Evolutionary conservation across 2,329 filamentous ascomycete species (phyloP).

Genomic region (Colletotrichum higginsianum): DNA sequence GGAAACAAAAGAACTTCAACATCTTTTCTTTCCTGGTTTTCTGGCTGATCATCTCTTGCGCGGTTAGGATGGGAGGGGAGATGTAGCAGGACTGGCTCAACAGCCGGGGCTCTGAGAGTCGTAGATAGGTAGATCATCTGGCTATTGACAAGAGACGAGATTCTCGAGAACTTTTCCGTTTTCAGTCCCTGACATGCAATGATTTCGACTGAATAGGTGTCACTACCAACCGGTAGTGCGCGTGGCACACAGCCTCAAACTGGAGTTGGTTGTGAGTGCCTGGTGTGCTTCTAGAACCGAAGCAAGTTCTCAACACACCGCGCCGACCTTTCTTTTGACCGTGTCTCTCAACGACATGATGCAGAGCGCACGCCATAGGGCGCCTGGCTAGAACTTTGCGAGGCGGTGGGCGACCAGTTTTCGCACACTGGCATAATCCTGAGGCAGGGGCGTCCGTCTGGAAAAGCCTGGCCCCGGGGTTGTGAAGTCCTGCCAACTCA

Average conservation of each 20-base stretch:
- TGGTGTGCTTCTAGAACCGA: background rate
- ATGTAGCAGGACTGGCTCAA: slow-evolving; percentile 3
- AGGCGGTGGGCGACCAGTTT: background rate
- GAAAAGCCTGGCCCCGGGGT: background rate
- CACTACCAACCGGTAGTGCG: background rate
- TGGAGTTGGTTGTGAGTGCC: background rate
- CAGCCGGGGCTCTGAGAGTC: slow-evolving; percentile 23
- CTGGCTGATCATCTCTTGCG: slow-evolving; percentile 52
- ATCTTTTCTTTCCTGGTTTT: slow-evolving; percentile 62
- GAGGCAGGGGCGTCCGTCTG: background rate
- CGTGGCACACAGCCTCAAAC: background rate
- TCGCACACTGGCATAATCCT: background rate
- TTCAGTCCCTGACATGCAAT: background rate
- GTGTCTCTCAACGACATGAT: slow-evolving; percentile 25
- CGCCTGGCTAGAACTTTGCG: background rate
- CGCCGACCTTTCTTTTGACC: background rate
- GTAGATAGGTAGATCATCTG: slow-evolving; percentile 33
- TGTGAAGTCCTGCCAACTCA: background rate
- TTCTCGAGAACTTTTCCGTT: slow-evolving; percentile 10
- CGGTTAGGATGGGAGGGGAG: slow-evolving; percentile 21
- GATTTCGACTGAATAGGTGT: background rate
- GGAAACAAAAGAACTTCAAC: slow-evolving; percentile 65
- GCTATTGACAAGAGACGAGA: slow-evolving; percentile 33
- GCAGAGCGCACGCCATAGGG: background rate
- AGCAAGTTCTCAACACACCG: background rate